These are phyloP conservation scores for Arbutus unedo DNA, from an alignment of 148 eudicot species.

Conservation along the genomic window DNA sequence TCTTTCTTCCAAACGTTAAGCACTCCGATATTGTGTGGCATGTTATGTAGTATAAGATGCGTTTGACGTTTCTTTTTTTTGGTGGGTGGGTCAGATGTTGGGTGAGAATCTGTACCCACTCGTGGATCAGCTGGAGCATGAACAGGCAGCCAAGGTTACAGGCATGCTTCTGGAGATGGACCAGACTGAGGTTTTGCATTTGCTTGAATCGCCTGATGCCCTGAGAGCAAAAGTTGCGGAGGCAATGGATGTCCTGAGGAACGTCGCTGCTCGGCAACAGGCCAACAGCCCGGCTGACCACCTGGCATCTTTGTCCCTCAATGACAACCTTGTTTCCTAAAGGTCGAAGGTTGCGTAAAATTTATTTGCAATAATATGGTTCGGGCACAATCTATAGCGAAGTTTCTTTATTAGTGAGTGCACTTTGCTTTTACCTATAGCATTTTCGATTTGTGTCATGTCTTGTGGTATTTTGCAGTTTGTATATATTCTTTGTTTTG, in stretches of 20 bases:
- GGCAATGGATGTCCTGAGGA: constrained; percentile 73
- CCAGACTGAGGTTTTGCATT: constrained; percentile 68
- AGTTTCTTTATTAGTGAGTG: neutral
- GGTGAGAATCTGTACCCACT: constrained; percentile 78
- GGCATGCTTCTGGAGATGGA: constrained; percentile 89
- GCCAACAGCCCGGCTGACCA: constrained; percentile 50
- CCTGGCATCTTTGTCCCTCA: constrained; percentile 52
- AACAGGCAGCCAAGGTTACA: constrained; percentile 71
- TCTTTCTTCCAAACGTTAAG: neutral
- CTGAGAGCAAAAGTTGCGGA: constrained; percentile 71
- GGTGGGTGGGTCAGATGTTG: constrained; percentile 41
- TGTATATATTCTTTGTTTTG: neutral
- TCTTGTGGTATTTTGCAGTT: neutral
- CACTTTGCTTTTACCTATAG: neutral
- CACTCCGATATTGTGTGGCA: neutral
- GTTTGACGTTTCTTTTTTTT: neutral
- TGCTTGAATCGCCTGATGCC: constrained; percentile 70
- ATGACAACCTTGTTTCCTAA: constrained; percentile 43
- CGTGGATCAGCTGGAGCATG: constrained; percentile 71
- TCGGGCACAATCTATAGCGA: neutral
- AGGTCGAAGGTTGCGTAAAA: neutral
- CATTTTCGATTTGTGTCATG: neutral
- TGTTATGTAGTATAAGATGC: neutral
- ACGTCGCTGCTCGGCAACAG: constrained; percentile 49
- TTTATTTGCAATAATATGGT: neutral